Percentiles rank a stretch among this genome's conserved stretches.
phyloP scores from a whole-genome alignment of 208 protist genomes.

The Wallacemonas sp. region DNA sequence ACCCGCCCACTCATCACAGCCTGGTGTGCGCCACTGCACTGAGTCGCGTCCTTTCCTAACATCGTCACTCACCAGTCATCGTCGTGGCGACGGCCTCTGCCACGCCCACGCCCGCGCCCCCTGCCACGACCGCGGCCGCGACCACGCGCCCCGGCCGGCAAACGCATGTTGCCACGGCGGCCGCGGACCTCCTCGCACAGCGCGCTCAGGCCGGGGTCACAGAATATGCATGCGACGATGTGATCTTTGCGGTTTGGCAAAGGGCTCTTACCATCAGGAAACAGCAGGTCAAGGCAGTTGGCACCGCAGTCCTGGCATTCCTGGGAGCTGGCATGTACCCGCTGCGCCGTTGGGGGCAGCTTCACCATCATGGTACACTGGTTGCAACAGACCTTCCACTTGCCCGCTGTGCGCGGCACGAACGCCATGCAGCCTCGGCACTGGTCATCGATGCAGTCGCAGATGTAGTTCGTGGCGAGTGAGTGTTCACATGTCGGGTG shows the following conservation, averaged over 20 bases:
- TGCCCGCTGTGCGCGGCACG: slow-evolving; percentile 75
- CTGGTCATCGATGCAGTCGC: slow-evolving; percentile 71
- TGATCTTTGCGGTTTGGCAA: slow-evolving; percentile 74
- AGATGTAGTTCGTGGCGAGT: slow-evolving; percentile 85
- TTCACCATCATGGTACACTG: slow-evolving; percentile 86
- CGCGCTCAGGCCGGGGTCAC: slow-evolving; percentile 49
- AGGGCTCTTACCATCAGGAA: slow-evolving; percentile 78
- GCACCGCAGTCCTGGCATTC: slow-evolving; percentile 80
- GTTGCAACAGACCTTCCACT: slow-evolving; percentile 92
- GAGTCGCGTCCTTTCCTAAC: background rate
- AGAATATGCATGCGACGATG: slow-evolving; percentile 79
- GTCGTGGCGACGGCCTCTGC: slow-evolving; percentile 17
- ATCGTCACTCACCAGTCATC: background rate
- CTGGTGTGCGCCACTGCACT: too few relatives aligned
- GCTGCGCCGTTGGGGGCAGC: slow-evolving; percentile 80
- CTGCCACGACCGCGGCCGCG: slow-evolving; percentile 23
- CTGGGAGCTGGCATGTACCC: slow-evolving; percentile 69
- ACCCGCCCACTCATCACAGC: too few relatives aligned
- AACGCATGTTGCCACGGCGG: slow-evolving; percentile 57
- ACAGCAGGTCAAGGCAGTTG: slow-evolving; percentile 71
- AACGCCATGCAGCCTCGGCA: slow-evolving; percentile 87
- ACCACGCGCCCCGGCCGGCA: slow-evolving; percentile 21
- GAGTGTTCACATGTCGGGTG: slow-evolving; percentile 91
- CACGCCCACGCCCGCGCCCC: slow-evolving; percentile 21
- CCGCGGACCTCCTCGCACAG: slow-evolving; percentile 78